Evolutionary conservation across 176 grass and related monocot genomes (phyloP), one percentile per base, ranked within the genome.

Genomic region (Oryza brachyantha): DNA sequence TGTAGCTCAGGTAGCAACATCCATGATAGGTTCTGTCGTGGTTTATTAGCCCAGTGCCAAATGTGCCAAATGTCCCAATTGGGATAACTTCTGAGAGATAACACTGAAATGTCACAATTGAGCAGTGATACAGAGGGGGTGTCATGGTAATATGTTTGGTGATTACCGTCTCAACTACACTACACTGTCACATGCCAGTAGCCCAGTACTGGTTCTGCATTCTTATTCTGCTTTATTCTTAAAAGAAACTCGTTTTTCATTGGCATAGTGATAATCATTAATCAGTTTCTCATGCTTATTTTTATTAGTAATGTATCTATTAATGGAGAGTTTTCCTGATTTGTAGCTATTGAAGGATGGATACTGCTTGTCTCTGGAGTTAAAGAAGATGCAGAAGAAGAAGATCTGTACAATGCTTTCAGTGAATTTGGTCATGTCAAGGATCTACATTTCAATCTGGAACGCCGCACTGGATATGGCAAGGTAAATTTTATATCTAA

Each of bases 261-360:
- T 37, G 3, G 29, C n/a, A 22, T 21, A 54, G 13, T 52, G 68
- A 55, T 46, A 16, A 46, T 17, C 43, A 6, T 52, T 34, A 21
- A 34, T 60, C 10, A 19, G 29, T 65, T 54, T 63, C 0, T 75
- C 40, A 31, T 74, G 13, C 25, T 9, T 59, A 14, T 73, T 66
- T 58, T 75, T 3, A 16, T 69, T 61, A 34, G 14, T 43, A 27
- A 35, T 6, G 28, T 59, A 12, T 72, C 22, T 65, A 32, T 24
- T 66, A 50, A 85, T 59, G 46, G 45, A 81, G 14, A 59, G 3
- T 5, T 31, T 38, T 86, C 10, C 83, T 74, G 3, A 26, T 31
- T 58, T 25, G 32, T 79, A 86, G 84, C 84, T 83, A 86, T 90
- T 19, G 88, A 90, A 83, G 84, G 88, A 70, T 90, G 88, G 88